Evolutionary conservation across 169 alveolate species (phyloP).

Genomic region (Cytauxzoon felis): DNA sequence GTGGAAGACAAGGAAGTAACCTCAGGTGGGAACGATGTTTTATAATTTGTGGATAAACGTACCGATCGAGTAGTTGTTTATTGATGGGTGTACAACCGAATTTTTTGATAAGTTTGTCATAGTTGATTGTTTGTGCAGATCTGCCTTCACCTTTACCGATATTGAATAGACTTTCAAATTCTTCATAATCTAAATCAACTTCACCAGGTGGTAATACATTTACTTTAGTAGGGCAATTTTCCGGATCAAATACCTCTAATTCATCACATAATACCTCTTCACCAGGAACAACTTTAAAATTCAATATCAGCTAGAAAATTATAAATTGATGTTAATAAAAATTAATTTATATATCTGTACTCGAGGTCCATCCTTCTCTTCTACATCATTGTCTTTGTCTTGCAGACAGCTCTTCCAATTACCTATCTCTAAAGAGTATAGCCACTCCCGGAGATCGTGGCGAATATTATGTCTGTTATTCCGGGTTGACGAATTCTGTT

Average conservation of each 20-base stretch:
- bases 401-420: too few species aligned
- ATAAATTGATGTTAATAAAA: too few species aligned
- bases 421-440: too few species aligned
- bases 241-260: conserved; percentile 31
- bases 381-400: too few species aligned
- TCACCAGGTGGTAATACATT: conserved; percentile 56
- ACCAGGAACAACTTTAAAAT: conserved; percentile 34
- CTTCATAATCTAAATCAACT: conserved; percentile 26
- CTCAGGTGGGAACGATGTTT: too few species aligned
- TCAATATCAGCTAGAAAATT: conserved; percentile 3
- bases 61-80: conserved; percentile 78
- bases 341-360: too few species aligned
- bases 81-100: conserved; percentile 91
- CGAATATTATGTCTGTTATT: too few species aligned
- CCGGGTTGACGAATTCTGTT: too few species aligned
- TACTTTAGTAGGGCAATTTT: conserved; percentile 56
- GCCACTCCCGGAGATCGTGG: too few species aligned
- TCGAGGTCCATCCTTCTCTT: too few species aligned
- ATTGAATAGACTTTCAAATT: conserved; percentile 45
- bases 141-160: conserved; percentile 56
- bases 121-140: conserved; percentile 81
- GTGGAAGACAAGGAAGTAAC: too few species aligned
- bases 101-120: conserved; percentile 87
- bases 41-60: too few species aligned
- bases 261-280: conserved; percentile 45